These are phyloP conservation scores for Leavenworthia alabamica DNA, from an alignment of 345 rosid species.

Conservation along the genomic window DNA sequence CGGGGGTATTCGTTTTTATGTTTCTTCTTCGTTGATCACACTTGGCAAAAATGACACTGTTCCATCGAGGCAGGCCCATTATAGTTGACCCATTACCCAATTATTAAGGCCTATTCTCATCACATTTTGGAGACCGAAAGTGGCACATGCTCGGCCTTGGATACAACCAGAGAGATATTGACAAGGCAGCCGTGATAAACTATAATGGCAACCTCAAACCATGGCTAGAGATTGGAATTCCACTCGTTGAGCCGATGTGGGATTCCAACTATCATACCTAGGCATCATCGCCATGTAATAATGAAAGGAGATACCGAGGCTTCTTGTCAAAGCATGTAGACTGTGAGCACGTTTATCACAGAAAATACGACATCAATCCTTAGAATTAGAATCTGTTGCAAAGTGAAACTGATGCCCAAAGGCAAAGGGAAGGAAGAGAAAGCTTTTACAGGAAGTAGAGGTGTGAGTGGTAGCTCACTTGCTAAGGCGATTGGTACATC, in stretches of 20 bases:
- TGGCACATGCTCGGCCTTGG: constrained; percentile 90
- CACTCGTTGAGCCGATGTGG: no score
- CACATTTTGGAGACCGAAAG: constrained; percentile 61
- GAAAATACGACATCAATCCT: constrained; percentile 74
- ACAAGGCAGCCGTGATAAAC: constrained; percentile 65
- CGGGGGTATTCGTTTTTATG: no score
- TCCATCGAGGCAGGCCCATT: no score
- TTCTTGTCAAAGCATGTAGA: constrained; percentile 57
- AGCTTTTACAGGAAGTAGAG: constrained; percentile 32
- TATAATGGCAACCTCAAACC: constrained; percentile 85
- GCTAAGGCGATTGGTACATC: constrained; percentile 63
- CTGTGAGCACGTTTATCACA: constrained; percentile 46
- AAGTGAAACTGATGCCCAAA: constrained; percentile 64
- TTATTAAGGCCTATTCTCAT: constrained; percentile 58
- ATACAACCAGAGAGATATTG: constrained; percentile 73
- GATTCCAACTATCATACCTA: no score
- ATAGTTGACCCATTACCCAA: no score
- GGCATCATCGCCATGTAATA: no score
- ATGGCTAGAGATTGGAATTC: constrained; percentile 76
- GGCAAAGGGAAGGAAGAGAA: constrained; percentile 50
- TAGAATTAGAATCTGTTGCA: constrained; percentile 25
- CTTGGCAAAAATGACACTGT: no score
- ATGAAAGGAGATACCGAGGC: constrained; percentile 47
- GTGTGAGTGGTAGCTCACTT: constrained; percentile 68
- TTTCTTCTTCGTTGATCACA: no score